Evolutionary conservation across 1,284 basidiomycete species (phyloP).

Genomic region (Singerocomus inundabilis): DNA sequence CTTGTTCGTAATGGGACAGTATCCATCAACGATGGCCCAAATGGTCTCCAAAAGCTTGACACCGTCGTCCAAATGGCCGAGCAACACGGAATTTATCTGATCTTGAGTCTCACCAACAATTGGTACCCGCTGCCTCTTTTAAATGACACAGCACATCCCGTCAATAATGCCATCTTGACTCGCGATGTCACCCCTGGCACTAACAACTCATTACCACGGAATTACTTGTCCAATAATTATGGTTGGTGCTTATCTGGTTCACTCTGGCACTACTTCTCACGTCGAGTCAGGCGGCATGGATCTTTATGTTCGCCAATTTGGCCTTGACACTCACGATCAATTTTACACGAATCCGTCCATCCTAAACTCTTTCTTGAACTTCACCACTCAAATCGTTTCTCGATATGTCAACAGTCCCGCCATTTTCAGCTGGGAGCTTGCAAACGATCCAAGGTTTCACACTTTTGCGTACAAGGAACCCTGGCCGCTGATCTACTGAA

Average conservation of each 20-base stretch:
- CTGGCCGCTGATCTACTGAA: slow-evolving; percentile 9
- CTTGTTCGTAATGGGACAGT: slow-evolving; percentile 45
- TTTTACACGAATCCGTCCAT: slow-evolving; percentile 56
- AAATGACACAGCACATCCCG: slow-evolving; percentile 15
- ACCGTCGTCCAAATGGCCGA: slow-evolving; percentile 58
- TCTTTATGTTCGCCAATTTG: slow-evolving; percentile 56
- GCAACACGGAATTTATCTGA: slow-evolving; percentile 56
- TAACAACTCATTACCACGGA: slow-evolving; percentile 46
- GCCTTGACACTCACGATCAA: slow-evolving; percentile 47
- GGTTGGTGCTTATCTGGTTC: slow-evolving; percentile 37
- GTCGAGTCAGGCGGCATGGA: slow-evolving; percentile 57
- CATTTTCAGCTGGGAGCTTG: slow-evolving; percentile 62
- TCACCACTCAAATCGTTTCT: slow-evolving; percentile 50
- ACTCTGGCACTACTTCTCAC: slow-evolving; percentile 5
- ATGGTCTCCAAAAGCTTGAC: slow-evolving; percentile 68
- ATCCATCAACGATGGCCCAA: slow-evolving; percentile 58
- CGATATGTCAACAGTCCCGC: slow-evolving; percentile 52
- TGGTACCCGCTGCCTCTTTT: slow-evolving; percentile 48
- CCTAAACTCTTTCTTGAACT: slow-evolving; percentile 53
- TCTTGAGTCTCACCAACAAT: slow-evolving; percentile 69
- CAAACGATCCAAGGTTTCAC: slow-evolving; percentile 57
- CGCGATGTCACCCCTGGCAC: slow-evolving; percentile 38
- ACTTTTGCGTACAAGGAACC: not conserved
- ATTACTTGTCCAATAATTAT: slow-evolving; percentile 58
- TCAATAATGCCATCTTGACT: slow-evolving; percentile 16